phyloP scores from a whole-genome alignment of 2,329 filamentous ascomycete genomes.

The Beauveria medogensis region DNA sequence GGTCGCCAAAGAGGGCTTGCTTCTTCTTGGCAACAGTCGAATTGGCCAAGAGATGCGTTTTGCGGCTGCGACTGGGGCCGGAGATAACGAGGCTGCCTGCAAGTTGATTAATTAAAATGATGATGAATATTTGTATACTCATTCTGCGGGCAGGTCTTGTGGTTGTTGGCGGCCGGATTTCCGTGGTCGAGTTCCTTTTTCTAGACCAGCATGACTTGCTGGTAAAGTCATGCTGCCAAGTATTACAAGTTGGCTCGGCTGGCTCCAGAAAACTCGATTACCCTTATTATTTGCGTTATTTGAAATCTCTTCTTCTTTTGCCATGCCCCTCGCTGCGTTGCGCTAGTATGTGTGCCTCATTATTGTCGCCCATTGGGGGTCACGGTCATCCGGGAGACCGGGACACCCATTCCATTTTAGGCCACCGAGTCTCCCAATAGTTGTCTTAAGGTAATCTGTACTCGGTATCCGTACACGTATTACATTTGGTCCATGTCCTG shows the following conservation, averaged over 20 bases:
- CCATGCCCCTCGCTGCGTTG: not conserved
- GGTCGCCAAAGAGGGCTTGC: not conserved
- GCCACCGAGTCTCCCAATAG: conserved; percentile 8
- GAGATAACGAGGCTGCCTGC: too few relatives aligned
- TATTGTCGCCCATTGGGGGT: not conserved
- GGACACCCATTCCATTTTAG: not conserved
- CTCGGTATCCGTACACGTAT: too few relatives aligned
- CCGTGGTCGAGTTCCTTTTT: too few relatives aligned
- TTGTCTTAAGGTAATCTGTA: too few relatives aligned
- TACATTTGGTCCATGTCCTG: not conserved
- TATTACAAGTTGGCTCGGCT: too few relatives aligned
- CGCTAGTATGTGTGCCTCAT: not conserved
- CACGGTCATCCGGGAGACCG: not conserved
- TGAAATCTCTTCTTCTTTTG: not conserved
- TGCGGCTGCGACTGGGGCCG: not conserved
- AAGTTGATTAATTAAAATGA: not conserved
- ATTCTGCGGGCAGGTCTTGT: not conserved
- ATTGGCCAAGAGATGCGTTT: conserved; percentile 9
- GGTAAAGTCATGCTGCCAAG: too few relatives aligned
- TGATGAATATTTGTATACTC: not conserved
- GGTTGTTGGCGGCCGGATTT: not conserved
- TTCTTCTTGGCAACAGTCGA: conserved; percentile 1
- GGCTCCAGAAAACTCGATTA: too few relatives aligned
- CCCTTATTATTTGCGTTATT: not conserved
- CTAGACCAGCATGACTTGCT: too few relatives aligned